Base-by-base conservation (phyloP, 2,329 filamentous ascomycete genomes). In the Phaeoacremonium minimum region DNA sequence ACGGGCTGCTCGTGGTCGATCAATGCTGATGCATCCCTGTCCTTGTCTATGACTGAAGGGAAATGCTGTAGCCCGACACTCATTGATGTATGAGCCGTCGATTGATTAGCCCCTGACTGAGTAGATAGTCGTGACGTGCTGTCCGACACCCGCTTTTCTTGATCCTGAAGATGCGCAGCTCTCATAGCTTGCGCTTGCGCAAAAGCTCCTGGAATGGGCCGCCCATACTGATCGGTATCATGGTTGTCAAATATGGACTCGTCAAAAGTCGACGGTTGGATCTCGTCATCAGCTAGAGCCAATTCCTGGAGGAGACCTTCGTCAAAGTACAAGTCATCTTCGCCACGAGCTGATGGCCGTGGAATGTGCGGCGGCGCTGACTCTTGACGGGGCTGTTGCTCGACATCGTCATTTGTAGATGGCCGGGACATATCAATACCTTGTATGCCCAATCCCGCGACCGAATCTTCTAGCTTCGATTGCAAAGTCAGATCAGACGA, bases 191-290 rank as follows among this genome's bases (percentile, higher is more conserved):
- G 63, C 2, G 71, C 73, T 29, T 65, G 66, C 5, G 73, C 73
- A 55, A 80, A 80, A 1, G 71, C 69, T 5, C 75, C 75, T 0
- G 75, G 74, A 28, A 79, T 71, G 2, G 75, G 78, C 15, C 79
- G 66, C 13, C 79, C 78, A 50, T 75, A 82, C 43, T 70, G 57
- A 55, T 83, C 73, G 12, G 79, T 79, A 49, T 83, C 78, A 35
- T 83, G 69, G 19, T 79, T 69, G 45, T 88, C 84, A 50, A 88
- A 87, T 12, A 87, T 71, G 6, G 80, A 83, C 53, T 88, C 84
- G 42, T 88, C 83, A 53, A 88, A 87, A 2, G 73, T 66, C 1
- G 66, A 63, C 2, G 68, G 67, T 18, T 82, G 75, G 14, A 68
- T 69, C 40, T 72, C 66, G 4, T 69, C 62, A 33, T 67, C 67